Base-by-base conservation (phyloP, 1,139 yeast species). In the Debaryomycetaceae sp. region DNA sequence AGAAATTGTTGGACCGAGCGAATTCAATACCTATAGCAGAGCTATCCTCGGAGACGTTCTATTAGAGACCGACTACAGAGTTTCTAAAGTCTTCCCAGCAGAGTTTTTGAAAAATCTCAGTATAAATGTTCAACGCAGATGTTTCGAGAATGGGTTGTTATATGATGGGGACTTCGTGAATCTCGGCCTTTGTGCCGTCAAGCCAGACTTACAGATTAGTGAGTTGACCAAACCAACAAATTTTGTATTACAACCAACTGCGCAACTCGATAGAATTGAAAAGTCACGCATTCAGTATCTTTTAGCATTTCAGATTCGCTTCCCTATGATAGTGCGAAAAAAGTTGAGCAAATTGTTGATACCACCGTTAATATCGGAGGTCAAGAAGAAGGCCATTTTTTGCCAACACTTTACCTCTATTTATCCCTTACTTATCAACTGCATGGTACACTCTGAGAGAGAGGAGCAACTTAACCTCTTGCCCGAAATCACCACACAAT, bases 401-500 rank as follows among this genome's bases (percentile, higher is more conserved):
- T 72, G 83, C 23, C 56, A 64, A 11, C 87, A 83, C 48, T 68
- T 80, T 41, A 66, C 80, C 13, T 72, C 75, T 37, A 68, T 84
- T 0, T 81, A 81, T 51, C 86, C 87, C 5, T 70, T 73, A 13
- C 60, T 83, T 43, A 63, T 81, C 11, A 66, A 69, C 2, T 68
- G 75, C 5, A 65, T 74, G 47, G 78, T 81, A 5, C 58, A 63
- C 17, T 60, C 75, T 27, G 95, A 86, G 56, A 68, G 91, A 46
- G 93, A 86, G 58, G 87, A 85, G 49, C 79, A 76, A 48, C 61
- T 82, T 36, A 79, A 80, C 39, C 66, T 80, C 5, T 51, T 83
- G 41, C 61, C 69, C 33, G 83, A 83, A 40, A 73, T 83, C 36
- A 66, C 83, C 6, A 70, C 80, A 3, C 95, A 86, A 54, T 63